These are phyloP conservation scores for Cryptococcus hybrid DNA, from an alignment of 1,284 basidiomycete species.

Conservation along the genomic window DNA sequence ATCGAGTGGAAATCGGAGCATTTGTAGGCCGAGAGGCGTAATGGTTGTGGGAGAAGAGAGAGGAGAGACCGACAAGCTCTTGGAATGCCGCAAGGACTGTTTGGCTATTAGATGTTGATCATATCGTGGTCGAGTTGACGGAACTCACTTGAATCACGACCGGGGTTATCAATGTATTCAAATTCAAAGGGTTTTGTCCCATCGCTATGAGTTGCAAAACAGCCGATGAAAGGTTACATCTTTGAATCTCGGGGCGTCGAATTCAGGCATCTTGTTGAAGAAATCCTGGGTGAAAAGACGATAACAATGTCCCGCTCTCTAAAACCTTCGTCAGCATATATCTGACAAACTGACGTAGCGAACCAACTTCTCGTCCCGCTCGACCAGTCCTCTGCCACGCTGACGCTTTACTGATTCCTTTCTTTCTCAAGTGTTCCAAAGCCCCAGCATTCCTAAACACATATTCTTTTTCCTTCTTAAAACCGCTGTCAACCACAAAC, in stretches of 20 bases:
- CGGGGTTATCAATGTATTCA: slow-evolving; percentile 81
- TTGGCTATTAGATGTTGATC: slow-evolving; percentile 28
- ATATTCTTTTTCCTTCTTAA: slow-evolving; percentile 93
- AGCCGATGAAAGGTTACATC: slow-evolving; percentile 77
- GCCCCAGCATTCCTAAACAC: slow-evolving; percentile 71
- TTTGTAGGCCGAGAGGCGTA: slow-evolving; percentile 68
- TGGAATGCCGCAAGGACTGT: slow-evolving; percentile 67
- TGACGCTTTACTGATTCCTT: slow-evolving; percentile 82
- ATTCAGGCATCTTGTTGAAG: slow-evolving; percentile 64
- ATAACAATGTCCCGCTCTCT: slow-evolving; percentile 80
- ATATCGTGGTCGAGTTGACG: slow-evolving; percentile 1
- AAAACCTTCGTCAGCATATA: not conserved
- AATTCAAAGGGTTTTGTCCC: slow-evolving; percentile 69
- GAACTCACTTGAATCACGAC: slow-evolving; percentile 63
- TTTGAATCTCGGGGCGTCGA: slow-evolving; percentile 79
- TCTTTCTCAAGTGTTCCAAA: slow-evolving; percentile 83
- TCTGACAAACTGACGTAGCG: not conserved
- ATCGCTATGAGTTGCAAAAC: slow-evolving; percentile 81
- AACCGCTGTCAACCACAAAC: slow-evolving; percentile 93
- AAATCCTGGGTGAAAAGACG: slow-evolving; percentile 80
- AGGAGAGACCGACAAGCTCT: slow-evolving; percentile 70
- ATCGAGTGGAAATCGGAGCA: slow-evolving; percentile 82
- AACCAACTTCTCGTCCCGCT: slow-evolving; percentile 76
- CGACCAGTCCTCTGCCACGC: slow-evolving; percentile 81
- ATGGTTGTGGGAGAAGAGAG: slow-evolving; percentile 63